Conservation (phyloP, 495 filamentous ascomycete genomes). For the Diplogelasinospora grovesii region DNA sequence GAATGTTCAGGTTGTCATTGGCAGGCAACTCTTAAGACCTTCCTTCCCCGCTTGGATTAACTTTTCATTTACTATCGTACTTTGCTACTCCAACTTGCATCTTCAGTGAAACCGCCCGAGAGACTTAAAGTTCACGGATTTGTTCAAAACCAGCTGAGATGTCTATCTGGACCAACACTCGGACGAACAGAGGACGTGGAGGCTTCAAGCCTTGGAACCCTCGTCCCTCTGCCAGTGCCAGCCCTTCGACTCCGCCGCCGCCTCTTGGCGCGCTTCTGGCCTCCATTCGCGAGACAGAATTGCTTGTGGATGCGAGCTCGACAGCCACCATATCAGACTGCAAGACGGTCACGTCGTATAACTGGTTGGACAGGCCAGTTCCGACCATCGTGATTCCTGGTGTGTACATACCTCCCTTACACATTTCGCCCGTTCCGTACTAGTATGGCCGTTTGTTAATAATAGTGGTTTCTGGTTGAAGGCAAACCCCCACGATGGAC, state of each 20-base stretch:
- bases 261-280: constrained; percentile 17
- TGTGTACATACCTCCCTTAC: constrained; percentile 1
- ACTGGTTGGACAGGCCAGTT: constrained; percentile 11
- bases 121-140: too few relatives aligned
- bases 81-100: too few relatives aligned
- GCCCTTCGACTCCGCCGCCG: constrained; percentile 6
- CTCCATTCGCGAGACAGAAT: constrained; percentile 10
- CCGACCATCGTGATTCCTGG: constrained; percentile 20
- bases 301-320: neutral
- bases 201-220: too few relatives aligned
- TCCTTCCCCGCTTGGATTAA: too few relatives aligned
- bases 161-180: too few relatives aligned
- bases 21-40: too few relatives aligned
- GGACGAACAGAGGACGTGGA: neutral
- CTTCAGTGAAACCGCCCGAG: too few relatives aligned
- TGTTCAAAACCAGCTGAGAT: too few relatives aligned
- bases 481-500: constrained; percentile 55
- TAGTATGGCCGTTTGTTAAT: neutral
- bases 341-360: constrained; percentile 15
- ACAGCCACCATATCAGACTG: constrained; percentile 1
- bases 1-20: too few relatives aligned
- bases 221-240: neutral
- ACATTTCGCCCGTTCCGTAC: neutral
- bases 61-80: too few relatives aligned
- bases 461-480: constrained; percentile 18